A percentile compares a stretch with the other conserved stretches of the same genome.
Evolutionary conservation across 805 yeast species (phyloP).

Genomic region (Wickerhamomyces kurtzmanii): DNA sequence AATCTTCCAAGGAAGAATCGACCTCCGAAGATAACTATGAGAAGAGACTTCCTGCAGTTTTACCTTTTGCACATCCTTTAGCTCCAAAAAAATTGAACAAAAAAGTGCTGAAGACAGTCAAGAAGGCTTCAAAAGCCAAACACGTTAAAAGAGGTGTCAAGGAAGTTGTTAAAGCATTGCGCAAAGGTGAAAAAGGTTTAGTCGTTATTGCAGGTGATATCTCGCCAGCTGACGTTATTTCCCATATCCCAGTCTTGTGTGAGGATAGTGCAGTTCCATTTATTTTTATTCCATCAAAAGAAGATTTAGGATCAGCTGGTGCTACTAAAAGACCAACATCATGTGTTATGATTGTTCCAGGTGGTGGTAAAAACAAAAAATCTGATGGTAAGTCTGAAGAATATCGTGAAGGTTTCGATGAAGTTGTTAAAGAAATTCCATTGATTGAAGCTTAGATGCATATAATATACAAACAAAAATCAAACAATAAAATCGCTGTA

Average conservation of each 20-base stretch:
- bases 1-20: constrained; percentile 20
- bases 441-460: no score
- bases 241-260: constrained; percentile 95
- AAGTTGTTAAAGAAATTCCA: constrained; percentile 84
- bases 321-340: constrained; percentile 99
- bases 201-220: constrained; percentile 97
- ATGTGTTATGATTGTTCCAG: constrained; percentile 95
- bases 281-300: constrained; percentile 92
- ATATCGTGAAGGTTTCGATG: constrained; percentile 88
- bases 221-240: constrained; percentile 93
- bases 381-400: constrained; percentile 65
- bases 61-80: constrained; percentile 89
- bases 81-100: constrained; percentile 95
- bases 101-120: constrained; percentile 89
- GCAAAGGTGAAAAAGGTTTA: constrained; percentile 97
- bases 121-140: constrained; percentile 96
- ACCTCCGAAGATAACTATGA: constrained; percentile 76
- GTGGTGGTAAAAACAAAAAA: constrained; percentile 78
- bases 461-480: constrained; percentile 23
- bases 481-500: constrained; percentile 2
- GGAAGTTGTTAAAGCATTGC: constrained; percentile 94
- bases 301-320: constrained; percentile 97
- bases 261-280: constrained; percentile 91
- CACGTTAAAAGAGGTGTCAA: constrained; percentile 98
- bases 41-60: constrained; percentile 76